Base-by-base conservation (phyloP, 169 alveolate genomes). In the Besnoitia besnoiti region DNA sequence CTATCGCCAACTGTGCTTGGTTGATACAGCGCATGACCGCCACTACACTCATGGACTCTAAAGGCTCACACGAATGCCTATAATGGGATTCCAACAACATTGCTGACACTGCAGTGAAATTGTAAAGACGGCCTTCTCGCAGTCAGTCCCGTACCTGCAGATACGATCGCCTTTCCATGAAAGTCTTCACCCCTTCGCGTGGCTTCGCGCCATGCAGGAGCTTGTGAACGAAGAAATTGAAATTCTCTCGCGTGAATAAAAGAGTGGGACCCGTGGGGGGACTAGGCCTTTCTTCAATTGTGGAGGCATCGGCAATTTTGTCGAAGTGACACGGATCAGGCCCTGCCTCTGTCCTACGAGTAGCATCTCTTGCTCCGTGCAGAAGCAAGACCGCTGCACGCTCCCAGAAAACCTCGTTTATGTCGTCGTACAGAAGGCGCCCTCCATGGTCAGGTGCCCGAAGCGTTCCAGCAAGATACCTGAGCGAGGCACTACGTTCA, bases 401-500 rank as follows among this genome's bases (percentile, higher is more conserved):
- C 59, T 87, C 82, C 94, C 94, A 92, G 62, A 76, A 85, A 21
- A 92, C 75, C 89, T 92, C 94, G 76, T 92, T 92, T 44, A 85
- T 55, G 85, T 92, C 94, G 92, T 92, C 94, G 62, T 92, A 92
- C 49, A 84, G 24, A 30, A 92, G 92, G 37, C 94, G 62, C 39
- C 92, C 92, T 42, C 85, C 76, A 90, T 92, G 92, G 55, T 92
- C 94, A 30, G 94, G 94, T 40, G 91, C 47, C 40, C 87, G 94
- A 55, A 91, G 87, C 4, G 94, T 46, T 24, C 91, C 35, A 24
- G 87, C 91, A 90, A 91, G 40, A 82, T 91, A 91, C 94, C 94
- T 91, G 67, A 67, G 19, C 24, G 24, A 0, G 62, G n/a, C 27
- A 77, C 8, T 30, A n/a, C 47, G 33, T 24, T 3, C 61, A 27